Base-by-base conservation (phyloP, 306 rosid genomes). In the Canavalia gladiata region DNA sequence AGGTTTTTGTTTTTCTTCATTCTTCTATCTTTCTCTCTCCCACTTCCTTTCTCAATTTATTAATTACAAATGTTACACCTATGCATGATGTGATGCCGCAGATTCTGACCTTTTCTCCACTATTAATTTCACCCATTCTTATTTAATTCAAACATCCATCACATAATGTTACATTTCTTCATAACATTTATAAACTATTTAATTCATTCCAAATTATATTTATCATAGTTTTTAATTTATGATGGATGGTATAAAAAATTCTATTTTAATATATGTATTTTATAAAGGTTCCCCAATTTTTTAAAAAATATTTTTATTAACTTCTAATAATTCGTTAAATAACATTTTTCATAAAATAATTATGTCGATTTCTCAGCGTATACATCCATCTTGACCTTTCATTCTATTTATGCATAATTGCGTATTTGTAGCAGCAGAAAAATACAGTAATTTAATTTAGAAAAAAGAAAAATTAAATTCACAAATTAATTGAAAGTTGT, bases 1-100 rank as follows among this genome's bases (percentile, higher is more conserved):
- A 71, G 97, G 97, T 94, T 68, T 6, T 3, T 43, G 7, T 29
- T 12, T n/a, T 35, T 62, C 25, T 4, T 13, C 10, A 1, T 0
- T 57, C 12, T 33, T 30, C 8, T 0, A 3, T 52, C 57, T 28
- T 0, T 47, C 2, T 7, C 2, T 67, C 55, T 41, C 55, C 57
- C 7, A 33, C 59, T 47, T 34, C 37, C 43, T 52, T 1, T 18
- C 30, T 52, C 13, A 68, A 6, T 47, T 18, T 18, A 18, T 18
- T 18, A 18, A 18, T 18, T 18, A 18, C 25, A 18, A 18, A 18
- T 49, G 45, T 30, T 7, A 30, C 42, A 69, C 43, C 35, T 67
- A 18, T 70, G 13, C 31, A 46, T 2, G 28, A 66, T 66, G 39
- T 8, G 29, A 46, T 68, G 29, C 6, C 74, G 11, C 3, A 29